Conservation (phyloP, 257 asterid genomes). For the Solanum acaule region DNA sequence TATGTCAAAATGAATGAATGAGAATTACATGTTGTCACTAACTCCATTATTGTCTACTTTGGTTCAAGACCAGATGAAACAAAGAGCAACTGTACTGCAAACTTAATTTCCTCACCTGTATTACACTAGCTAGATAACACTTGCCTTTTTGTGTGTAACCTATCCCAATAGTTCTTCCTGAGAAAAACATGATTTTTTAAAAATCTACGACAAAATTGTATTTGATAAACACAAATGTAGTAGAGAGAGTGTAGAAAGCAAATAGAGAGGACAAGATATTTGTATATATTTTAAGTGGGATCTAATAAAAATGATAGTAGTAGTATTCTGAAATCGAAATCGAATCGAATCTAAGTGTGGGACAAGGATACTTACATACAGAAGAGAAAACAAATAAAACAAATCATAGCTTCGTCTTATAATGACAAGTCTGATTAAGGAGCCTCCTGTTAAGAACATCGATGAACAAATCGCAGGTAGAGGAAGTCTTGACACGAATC, state of each 20-base stretch:
- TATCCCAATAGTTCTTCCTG: not conserved
- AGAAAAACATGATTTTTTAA: no score
- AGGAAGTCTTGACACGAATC: slow-evolving; percentile 35
- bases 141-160: not conserved
- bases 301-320: not conserved
- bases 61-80: not conserved
- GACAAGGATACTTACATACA: not conserved
- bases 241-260: not conserved
- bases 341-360: not conserved
- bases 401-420: slow-evolving; percentile 45
- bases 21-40: not conserved
- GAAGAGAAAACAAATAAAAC: not conserved
- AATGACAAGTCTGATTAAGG: slow-evolving; percentile 43
- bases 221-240: not conserved
- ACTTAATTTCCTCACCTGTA: not conserved
- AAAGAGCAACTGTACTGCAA: not conserved
- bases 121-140: not conserved
- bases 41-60: not conserved
- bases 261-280: not conserved
- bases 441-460: slow-evolving; percentile 23
- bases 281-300: not conserved
- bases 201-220: not conserved
- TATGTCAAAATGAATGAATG: not conserved
- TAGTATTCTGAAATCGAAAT: not conserved
- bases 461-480: slow-evolving; percentile 50